phyloP scores from a whole-genome alignment of 169 alveolate species.

The Cryptosporidium bovis region DNA sequence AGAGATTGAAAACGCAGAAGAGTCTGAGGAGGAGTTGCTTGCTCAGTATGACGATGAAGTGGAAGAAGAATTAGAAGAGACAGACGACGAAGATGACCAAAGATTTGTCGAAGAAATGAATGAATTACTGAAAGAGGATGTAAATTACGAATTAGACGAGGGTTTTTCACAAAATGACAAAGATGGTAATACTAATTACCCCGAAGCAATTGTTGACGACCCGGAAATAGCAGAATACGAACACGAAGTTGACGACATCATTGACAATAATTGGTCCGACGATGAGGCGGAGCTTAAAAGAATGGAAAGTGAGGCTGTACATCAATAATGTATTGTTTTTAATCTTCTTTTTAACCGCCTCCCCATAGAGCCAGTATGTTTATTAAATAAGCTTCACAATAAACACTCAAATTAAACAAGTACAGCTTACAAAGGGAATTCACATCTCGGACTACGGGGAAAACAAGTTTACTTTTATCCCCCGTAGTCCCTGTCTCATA shows the following conservation, averaged over 20 bases:
- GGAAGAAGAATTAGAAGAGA: constrained; percentile 11
- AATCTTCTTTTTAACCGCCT: too few relatives aligned
- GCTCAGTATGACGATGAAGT: background rate
- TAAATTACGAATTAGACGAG: constrained; percentile 41
- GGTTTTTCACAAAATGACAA: constrained; percentile 38
- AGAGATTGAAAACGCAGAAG: constrained; percentile 33
- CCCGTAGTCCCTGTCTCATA: too few relatives aligned
- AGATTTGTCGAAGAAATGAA: background rate
- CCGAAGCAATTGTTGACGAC: constrained; percentile 6
- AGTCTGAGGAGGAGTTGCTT: background rate
- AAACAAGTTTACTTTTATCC: too few relatives aligned
- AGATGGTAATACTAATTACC: constrained; percentile 3
- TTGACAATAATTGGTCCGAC: constrained; percentile 52
- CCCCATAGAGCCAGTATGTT: too few relatives aligned
- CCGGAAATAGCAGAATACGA: constrained; percentile 39
- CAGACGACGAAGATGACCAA: constrained; percentile 21
- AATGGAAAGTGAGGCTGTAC: constrained; percentile 13
- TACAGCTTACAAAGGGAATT: too few relatives aligned
- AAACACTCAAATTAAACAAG: too few relatives aligned
- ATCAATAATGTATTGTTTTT: background rate
- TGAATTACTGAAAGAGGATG: constrained; percentile 18
- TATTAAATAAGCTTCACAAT: too few relatives aligned
- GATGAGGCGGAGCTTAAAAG: constrained; percentile 43
- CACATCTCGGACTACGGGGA: too few relatives aligned
- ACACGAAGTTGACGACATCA: constrained; percentile 38